A percentile compares a stretch with the other conserved stretches of the same genome.
Evolutionary conservation across 441 rosid genomes (phyloP).

Genomic region (Mallotus repandus): DNA sequence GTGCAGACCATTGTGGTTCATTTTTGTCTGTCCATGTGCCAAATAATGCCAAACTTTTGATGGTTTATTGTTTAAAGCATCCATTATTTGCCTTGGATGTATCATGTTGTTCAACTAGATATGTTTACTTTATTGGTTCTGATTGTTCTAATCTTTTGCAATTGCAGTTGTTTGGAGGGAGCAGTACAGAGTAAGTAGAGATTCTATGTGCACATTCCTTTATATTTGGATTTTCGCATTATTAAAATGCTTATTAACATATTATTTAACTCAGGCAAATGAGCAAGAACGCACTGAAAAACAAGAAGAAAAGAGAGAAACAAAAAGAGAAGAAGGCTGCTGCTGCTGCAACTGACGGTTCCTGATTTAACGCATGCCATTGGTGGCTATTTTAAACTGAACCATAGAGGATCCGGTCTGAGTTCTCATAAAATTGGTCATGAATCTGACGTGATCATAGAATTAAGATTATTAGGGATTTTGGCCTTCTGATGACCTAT

Average conservation of each 20-base stretch:
- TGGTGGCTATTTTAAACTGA: not conserved
- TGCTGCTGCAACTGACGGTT: conserved; percentile 27
- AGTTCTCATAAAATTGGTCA: not conserved
- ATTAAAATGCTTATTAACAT: not conserved
- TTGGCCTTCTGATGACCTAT: not conserved
- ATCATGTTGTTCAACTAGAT: not conserved
- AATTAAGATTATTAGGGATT: not conserved
- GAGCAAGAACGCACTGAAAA: conserved; percentile 85
- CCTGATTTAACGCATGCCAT: conserved; percentile 17
- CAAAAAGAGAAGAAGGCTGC: conserved; percentile 73
- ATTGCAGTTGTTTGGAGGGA: conserved; percentile 66
- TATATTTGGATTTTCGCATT: not conserved
- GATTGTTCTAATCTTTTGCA: conserved; percentile 30
- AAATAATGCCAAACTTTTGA: not conserved
- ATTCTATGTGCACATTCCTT: not conserved
- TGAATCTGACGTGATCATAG: not conserved
- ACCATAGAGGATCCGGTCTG: not conserved
- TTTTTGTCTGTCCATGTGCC: not conserved
- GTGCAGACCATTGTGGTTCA: not conserved
- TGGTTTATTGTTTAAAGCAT: not conserved
- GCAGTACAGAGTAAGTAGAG: conserved; percentile 58
- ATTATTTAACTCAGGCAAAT: conserved; percentile 45
- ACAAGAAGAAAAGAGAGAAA: conserved; percentile 94
- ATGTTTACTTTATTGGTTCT: conserved; percentile 24
- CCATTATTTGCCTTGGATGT: not conserved